phyloP scores from a whole-genome alignment of 345 rosid species.

The Raphanus sativus region DNA sequence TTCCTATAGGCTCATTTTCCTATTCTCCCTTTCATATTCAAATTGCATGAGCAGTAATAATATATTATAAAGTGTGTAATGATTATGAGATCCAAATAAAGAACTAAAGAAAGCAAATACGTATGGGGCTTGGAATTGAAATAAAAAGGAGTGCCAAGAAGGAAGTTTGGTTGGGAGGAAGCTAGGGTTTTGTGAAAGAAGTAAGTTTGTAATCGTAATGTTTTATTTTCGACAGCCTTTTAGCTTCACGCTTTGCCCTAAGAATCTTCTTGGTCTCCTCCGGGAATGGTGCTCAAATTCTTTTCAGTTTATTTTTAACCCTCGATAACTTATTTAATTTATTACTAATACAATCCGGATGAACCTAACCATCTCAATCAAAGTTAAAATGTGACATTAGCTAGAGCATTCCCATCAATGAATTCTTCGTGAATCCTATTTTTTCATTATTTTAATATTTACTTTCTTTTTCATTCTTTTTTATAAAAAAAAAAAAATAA shows the following conservation, averaged over 20 bases:
- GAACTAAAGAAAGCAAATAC: constrained; percentile 16
- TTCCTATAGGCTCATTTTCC: not conserved
- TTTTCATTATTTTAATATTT: too few species aligned
- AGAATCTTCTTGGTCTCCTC: constrained; percentile 42
- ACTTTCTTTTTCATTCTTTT: too few species aligned
- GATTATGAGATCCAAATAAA: constrained; percentile 37
- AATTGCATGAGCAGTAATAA: constrained; percentile 17
- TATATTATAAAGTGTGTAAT: constrained; percentile 32
- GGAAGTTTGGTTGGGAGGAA: constrained; percentile 43
- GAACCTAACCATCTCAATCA: not conserved
- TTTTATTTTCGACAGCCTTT: constrained; percentile 37
- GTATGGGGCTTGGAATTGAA: constrained; percentile 33
- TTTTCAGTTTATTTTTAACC: not conserved
- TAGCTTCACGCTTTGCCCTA: constrained; percentile 40
- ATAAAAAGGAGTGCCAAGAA: constrained; percentile 41
- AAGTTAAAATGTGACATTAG: constrained; percentile 4
- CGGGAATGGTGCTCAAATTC: constrained; percentile 37
- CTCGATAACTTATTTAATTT: not conserved
- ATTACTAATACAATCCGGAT: not conserved
- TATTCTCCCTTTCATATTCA: constrained; percentile 28
- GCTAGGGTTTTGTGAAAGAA: constrained; percentile 43
- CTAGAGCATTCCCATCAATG: too few species aligned
- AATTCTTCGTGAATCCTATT: too few species aligned
- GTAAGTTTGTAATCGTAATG: constrained; percentile 32
- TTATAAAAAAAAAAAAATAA: too few species aligned